Evolutionary conservation across 768 basidiomycete genomes (phyloP).

Genomic region (Dioszegia hungarica): DNA sequence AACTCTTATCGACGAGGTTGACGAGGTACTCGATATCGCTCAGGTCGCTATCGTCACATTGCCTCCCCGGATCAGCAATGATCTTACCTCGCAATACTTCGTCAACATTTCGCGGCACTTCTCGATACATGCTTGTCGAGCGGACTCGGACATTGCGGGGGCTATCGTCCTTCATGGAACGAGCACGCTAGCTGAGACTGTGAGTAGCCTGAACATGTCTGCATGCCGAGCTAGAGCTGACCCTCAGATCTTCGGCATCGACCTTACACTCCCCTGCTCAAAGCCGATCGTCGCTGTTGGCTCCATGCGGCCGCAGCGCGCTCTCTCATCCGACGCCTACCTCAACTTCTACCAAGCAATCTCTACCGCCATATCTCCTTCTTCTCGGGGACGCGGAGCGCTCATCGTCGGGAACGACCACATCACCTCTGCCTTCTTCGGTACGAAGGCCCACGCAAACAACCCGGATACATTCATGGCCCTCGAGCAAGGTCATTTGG

Average conservation of each 20-base stretch:
- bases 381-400: conserved; percentile 28
- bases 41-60: conserved; percentile 17
- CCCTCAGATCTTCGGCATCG: conserved; percentile 17
- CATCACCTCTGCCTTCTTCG: conserved; percentile 43
- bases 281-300: conserved; percentile 46
- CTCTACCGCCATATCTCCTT: conserved; percentile 24
- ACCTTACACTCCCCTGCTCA: conserved; percentile 41
- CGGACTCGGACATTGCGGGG: conserved; percentile 28
- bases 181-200: conserved; percentile 46
- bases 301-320: conserved; percentile 46
- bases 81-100: conserved; percentile 11
- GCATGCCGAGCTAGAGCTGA: not conserved
- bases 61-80: conserved; percentile 6
- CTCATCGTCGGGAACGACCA: conserved; percentile 47
- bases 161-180: conserved; percentile 35
- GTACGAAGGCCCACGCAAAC: conserved; percentile 39
- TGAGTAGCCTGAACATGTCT: not conserved
- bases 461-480: conserved; percentile 46
- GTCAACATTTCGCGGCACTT: conserved; percentile 22
- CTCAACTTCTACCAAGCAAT: conserved; percentile 42
- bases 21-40: conserved; percentile 10
- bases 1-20: conserved; percentile 7
- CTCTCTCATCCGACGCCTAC: conserved; percentile 40
- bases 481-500: conserved; percentile 44
- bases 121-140: conserved; percentile 31